Percentiles rank a stretch among this genome's conserved stretches.
Conservation (phyloP, 2,329 filamentous ascomycete genomes). For the Zymoseptoria pseudotritici region DNA sequence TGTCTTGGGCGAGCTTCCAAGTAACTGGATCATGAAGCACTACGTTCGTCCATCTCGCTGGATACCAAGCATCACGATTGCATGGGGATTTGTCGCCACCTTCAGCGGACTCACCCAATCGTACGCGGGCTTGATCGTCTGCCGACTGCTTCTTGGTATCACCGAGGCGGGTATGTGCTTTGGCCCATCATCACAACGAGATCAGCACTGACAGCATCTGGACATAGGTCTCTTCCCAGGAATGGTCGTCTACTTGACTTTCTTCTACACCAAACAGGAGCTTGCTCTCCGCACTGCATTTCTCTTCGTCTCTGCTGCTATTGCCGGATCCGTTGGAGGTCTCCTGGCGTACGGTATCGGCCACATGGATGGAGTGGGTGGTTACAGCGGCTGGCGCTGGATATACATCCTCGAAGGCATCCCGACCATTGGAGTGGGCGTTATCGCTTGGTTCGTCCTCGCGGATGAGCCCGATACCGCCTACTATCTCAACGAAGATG, state of each 20-base stretch:
- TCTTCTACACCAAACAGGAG: constrained; percentile 40
- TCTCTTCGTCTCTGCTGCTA: constrained; percentile 40
- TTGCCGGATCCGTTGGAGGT: constrained; percentile 43
- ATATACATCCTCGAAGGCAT: constrained; percentile 47
- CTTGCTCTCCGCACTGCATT: constrained; percentile 37
- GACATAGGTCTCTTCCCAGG: constrained; percentile 10
- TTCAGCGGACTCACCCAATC: constrained; percentile 59
- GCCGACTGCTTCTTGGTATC: constrained; percentile 58
- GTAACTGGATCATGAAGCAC: constrained; percentile 39
- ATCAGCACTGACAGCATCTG: background rate
- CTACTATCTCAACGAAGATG: constrained; percentile 51
- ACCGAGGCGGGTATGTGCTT: constrained; percentile 55
- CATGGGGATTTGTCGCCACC: constrained; percentile 56
- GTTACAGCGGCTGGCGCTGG: constrained; percentile 61
- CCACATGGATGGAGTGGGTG: constrained; percentile 58
- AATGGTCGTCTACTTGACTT: constrained; percentile 34
- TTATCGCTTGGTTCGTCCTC: constrained; percentile 36
- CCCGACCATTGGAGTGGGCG: constrained; percentile 34
- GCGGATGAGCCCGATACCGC: constrained; percentile 61
- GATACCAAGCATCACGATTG: constrained; percentile 53
- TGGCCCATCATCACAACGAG: background rate
- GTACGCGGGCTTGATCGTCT: constrained; percentile 57
- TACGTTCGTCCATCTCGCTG: constrained; percentile 33
- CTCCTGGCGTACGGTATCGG: constrained; percentile 48
- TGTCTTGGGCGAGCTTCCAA: constrained; percentile 37